phyloP scores from a whole-genome alignment of 352 stramenopile species.

The Pythium scleroteichum region DNA sequence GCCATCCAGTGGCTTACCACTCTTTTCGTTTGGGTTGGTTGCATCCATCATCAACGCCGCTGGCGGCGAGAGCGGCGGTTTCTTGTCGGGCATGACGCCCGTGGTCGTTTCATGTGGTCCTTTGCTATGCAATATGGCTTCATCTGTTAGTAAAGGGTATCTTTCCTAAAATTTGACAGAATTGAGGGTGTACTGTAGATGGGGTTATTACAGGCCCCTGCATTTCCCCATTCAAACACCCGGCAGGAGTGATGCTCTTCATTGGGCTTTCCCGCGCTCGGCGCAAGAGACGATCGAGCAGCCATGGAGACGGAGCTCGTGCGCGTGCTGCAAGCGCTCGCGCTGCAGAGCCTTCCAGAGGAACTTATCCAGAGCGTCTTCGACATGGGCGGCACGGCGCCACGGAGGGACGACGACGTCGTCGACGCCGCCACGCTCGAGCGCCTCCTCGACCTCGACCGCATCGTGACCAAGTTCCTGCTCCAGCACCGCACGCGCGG shows the following conservation, averaged over 20 bases:
- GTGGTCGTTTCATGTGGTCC: background rate
- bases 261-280: slow-evolving; percentile 15
- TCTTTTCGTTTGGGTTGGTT: background rate
- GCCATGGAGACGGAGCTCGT: slow-evolving; percentile 61
- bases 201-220: background rate
- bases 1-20: too few relatives aligned
- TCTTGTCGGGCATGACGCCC: too few relatives aligned
- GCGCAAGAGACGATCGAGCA: background rate
- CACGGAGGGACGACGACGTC: slow-evolving; percentile 36
- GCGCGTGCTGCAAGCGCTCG: slow-evolving; percentile 56
- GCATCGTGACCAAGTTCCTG: slow-evolving; percentile 59
- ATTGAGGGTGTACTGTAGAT: background rate
- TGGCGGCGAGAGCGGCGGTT: background rate
- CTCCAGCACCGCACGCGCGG: slow-evolving; percentile 28
- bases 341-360: slow-evolving; percentile 52
- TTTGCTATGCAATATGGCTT: slow-evolving; percentile 6
- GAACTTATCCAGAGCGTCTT: slow-evolving; percentile 60
- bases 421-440: slow-evolving; percentile 40
- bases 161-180: too few relatives aligned
- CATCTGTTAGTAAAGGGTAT: slow-evolving; percentile 7
- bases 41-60: background rate
- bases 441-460: slow-evolving; percentile 49
- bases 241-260: too few relatives aligned
- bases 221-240: slow-evolving; percentile 15
- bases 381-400: slow-evolving; percentile 63